Base-by-base conservation (phyloP, 345 rosid genomes). In the Cardamine occulta region DNA sequence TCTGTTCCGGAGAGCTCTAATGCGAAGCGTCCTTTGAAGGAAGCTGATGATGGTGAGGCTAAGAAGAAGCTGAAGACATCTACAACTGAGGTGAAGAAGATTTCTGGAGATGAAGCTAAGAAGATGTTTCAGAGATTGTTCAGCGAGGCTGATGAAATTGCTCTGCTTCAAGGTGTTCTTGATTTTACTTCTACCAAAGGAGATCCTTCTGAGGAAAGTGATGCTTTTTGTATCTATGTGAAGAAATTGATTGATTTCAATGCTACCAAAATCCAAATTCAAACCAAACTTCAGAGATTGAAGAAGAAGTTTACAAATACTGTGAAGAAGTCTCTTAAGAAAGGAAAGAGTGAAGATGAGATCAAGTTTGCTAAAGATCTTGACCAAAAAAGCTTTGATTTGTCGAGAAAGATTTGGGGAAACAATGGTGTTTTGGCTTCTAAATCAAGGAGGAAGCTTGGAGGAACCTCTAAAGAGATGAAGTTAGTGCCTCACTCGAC, bases 91-190 rank as follows among this genome's bases (percentile, higher is more conserved):
- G 59, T 13, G 2, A 66, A 59, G 80, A 82, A 54, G 19, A 76
- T 72, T 45, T 60, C 69, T 4, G 80, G 83, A 66, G 86, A 85
- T 34, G 88, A 85, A 12, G 72, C 77, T 0, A 85, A 83, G 74
- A 78, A 77, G 57, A 70, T 83, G 61, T 85, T 85, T 24, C 88
- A 83, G 65, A 66, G 88, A 7, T 34, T 83, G 48, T 84, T 85
- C 79, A 84, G 85, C 23, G 87, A 85, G 74, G 80, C 77, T 0
- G 87, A 87, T 66, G 91, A 84, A 48, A 71, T 85, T n/a, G 84
- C 80, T 0, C 55, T 87, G 40, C 57, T 87, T 31, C 75, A 79
- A 68, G 91, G 88, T 8, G 39, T 85, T 28, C 69, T 77, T 10
- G 86, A 82, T 8, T 87, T 70, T 39, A 61, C 64, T 0, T 65